Base-by-base conservation (phyloP, 169 alveolate genomes). In the Sarcocystis neurona region DNA sequence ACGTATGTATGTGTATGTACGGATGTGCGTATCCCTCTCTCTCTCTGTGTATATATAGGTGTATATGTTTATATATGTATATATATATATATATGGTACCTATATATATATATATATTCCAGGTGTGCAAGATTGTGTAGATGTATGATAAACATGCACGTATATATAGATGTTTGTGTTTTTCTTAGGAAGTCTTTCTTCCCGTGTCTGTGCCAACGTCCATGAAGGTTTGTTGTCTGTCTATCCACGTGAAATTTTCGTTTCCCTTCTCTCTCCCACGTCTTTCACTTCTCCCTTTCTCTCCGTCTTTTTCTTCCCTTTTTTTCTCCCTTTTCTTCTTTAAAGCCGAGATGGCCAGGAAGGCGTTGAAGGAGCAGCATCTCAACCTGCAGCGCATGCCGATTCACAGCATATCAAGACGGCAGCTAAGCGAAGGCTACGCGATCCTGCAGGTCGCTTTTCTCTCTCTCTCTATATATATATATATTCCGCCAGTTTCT, bases 371-470 rank as follows among this genome's bases (percentile, higher is more conserved):
- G 27, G 89, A 88, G 79, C 92, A 88, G 75, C 92, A 88, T 48
- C 84, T 88, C 50, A 88, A 88, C 75, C 84, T 88, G 58, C 72
- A 88, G 37, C 77, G 77, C n/a, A 74, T 88, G 63, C 92, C 92
- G 12, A 79, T 88, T n/a, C 88, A 80, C 18, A 75, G 88, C 23
- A 88, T 88, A 39, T 88, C 92, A 23, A 88, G 79, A 50, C 79
- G 88, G 58, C 92, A 88, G 75, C 78, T 88, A 85, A 82, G 56
- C 15, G 92, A 88, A 50, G 92, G 92, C 58, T 88, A 88, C 41
- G 92, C 89, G 30, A 63, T 88, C 30, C 92, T 88, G 8, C 92
- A 80, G 89, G 92, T 88, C 30, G 27, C 44, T 12, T 10, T 39
- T 6, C 41, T 63, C 6, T 72, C 27, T 39, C 32, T 10, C 63